Evolutionary conservation across 1,284 basidiomycete species (phyloP), one percentile per base, ranked within the genome.

Genomic region (Leccinum subspadiceum): DNA sequence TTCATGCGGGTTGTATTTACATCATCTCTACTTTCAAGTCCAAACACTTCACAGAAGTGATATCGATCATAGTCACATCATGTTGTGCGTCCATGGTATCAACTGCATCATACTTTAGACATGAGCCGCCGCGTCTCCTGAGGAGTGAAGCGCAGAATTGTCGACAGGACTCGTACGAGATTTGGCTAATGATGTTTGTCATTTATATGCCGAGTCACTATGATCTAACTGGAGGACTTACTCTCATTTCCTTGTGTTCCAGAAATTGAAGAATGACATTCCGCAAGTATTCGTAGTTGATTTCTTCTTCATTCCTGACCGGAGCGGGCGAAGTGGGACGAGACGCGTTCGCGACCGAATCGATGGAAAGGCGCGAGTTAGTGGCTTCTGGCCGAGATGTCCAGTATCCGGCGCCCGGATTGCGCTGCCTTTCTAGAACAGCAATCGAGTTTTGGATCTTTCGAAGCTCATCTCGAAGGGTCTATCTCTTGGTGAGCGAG

Each of bases 361-460:
- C 80, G 26, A 79, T 74, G 7, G 83, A 81, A 29, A 78, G 78
- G 22, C 80, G 79, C 24, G 77, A 73, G 35, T 81, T 79, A 20
- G 70, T 68, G 33, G 74, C 76, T 15, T 79, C 78, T 24, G 75
- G 65, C 54, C 80, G 79, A 12, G 81, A 76, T 5, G 85, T 83
- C 93, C 93, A 96, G 73, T 95, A 96, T 4, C 94, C 93, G 10
- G 94, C 89, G n/a, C 94, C 94, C 0, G 94, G 93, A 68, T 92
- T 93, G 33, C 95, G 85, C 68, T 94, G 92, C 54, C 86, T 83
- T 69, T 97, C 95, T 29, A 97, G 79, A n/a, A 96, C 75, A 5
- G 93, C 88, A 35, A 90, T 91, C 15, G 93, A 95, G 0, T 89
- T 91, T 73, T 96, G 95, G 1, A 98, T 87, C 73, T 97, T 97